Evolutionary conservation across 768 basidiomycete species (phyloP).

Genomic region (Russula dissimulans): DNA sequence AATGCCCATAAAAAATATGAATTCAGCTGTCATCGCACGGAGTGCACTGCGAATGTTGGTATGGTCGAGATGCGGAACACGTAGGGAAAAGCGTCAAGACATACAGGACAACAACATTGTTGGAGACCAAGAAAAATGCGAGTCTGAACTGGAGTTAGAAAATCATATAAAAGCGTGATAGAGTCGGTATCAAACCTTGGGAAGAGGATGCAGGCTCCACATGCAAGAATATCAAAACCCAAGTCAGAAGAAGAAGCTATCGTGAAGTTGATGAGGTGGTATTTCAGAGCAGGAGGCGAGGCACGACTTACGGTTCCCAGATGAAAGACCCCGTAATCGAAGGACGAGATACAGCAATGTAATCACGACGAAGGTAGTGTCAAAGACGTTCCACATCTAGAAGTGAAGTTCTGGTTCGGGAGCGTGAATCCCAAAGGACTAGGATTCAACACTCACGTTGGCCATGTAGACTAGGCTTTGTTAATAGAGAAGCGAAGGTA

Average conservation of each 20-base stretch:
- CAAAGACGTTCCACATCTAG: constrained; percentile 89
- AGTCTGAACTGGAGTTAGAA: constrained; percentile 33
- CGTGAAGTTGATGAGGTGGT: background rate
- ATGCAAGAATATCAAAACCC: constrained; percentile 78
- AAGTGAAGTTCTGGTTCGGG: background rate
- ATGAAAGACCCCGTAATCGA: constrained; percentile 52
- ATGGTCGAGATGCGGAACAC: background rate
- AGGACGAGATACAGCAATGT: constrained; percentile 60
- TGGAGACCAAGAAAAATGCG: constrained; percentile 72
- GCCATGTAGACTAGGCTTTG: constrained; percentile 61
- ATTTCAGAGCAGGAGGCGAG: background rate
- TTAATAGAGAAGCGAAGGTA: background rate
- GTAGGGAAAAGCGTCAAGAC: constrained; percentile 20
- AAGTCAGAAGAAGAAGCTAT: constrained; percentile 37
- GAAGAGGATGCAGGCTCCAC: constrained; percentile 77
- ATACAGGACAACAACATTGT: constrained; percentile 72
- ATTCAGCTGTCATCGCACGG: constrained; percentile 74
- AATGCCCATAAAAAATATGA: constrained; percentile 69
- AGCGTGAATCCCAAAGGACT: background rate
- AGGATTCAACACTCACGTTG: constrained; percentile 41
- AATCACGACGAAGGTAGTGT: constrained; percentile 61
- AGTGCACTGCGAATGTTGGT: constrained; percentile 42
- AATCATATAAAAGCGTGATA: background rate
- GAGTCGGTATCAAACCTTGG: constrained; percentile 46
- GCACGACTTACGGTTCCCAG: constrained; percentile 39